Evolutionary conservation across 305 asterid genomes (phyloP).

Genomic region (Rubia occidens): DNA sequence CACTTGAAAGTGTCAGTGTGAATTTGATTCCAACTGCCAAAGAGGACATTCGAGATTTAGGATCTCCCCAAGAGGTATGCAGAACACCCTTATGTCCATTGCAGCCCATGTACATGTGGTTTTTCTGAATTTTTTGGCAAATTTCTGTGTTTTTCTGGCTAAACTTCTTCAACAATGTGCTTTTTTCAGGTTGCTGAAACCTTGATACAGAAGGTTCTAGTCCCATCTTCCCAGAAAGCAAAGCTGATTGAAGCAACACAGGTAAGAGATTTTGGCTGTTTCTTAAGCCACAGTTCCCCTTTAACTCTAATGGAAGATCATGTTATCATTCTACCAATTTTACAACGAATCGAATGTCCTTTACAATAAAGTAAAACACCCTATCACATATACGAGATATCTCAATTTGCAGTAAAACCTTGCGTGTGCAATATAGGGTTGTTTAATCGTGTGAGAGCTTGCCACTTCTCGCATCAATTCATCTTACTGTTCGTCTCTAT

Average conservation of each 20-base stretch:
- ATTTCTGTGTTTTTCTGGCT: not conserved
- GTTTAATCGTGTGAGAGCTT: not conserved
- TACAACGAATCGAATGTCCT: not conserved
- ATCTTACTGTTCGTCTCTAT: not conserved
- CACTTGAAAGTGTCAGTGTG: slow-evolving; percentile 81
- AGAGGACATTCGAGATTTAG: slow-evolving; percentile 79
- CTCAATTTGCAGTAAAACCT: not conserved
- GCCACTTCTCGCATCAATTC: not conserved
- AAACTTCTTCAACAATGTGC: slow-evolving; percentile 2
- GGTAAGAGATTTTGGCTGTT: slow-evolving; percentile 30
- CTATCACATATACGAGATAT: not conserved
- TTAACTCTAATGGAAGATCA: not conserved
- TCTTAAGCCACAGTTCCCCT: not conserved
- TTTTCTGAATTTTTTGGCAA: not conserved
- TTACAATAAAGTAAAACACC: not conserved
- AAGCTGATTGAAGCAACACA: slow-evolving; percentile 73
- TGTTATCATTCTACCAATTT: not conserved
- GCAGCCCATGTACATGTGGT: not conserved
- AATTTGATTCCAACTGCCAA: slow-evolving; percentile 69
- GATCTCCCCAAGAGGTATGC: slow-evolving; percentile 72
- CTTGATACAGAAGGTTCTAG: slow-evolving; percentile 59
- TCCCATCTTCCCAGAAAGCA: slow-evolving; percentile 73
- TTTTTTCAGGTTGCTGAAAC: slow-evolving; percentile 64
- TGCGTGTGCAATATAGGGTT: not conserved
- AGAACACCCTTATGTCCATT: slow-evolving; percentile 4